These are phyloP conservation scores for Alternaria brassicae DNA, from an alignment of 2,329 filamentous ascomycete species.

Conservation along the genomic window DNA sequence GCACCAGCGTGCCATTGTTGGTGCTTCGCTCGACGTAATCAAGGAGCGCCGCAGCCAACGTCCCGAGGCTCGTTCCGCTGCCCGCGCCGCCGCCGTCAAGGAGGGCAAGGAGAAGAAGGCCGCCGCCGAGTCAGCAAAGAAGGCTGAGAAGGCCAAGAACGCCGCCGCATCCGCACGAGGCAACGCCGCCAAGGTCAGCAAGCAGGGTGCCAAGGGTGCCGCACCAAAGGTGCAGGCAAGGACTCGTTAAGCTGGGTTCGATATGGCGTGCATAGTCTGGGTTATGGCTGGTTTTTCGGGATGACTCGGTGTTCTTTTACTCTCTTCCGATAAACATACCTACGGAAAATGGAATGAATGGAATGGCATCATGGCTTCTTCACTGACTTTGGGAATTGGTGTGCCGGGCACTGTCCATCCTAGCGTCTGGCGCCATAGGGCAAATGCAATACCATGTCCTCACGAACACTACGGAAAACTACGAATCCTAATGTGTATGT, in stretches of 20 bases:
- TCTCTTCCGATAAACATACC: constrained; percentile 28
- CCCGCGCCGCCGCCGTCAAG: constrained; percentile 89
- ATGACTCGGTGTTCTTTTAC: constrained; percentile 42
- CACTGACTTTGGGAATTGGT: constrained; percentile 36
- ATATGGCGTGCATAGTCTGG: constrained; percentile 33
- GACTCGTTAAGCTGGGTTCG: constrained; percentile 71
- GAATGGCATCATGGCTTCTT: constrained; percentile 37
- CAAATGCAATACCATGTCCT: constrained; percentile 49
- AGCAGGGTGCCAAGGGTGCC: constrained; percentile 95
- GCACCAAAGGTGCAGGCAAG: constrained; percentile 84
- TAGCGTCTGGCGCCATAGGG: constrained; percentile 45
- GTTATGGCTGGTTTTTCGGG: constrained; percentile 39
- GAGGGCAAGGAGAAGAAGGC: constrained; percentile 99
- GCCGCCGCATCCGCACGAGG: constrained; percentile 78
- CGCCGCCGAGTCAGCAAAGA: constrained; percentile 87
- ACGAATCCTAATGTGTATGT: neutral
- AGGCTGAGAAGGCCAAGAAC: constrained; percentile 98
- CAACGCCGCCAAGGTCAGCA: constrained; percentile 83
- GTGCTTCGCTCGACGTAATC: constrained; percentile 99
- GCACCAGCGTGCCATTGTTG: constrained; percentile 97
- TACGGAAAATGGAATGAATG: constrained; percentile 40
- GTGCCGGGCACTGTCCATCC: constrained; percentile 33
- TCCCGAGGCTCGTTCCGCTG: constrained; percentile 93
- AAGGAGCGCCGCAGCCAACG: constrained; percentile 97
- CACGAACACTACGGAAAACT: constrained; percentile 24